Base-by-base conservation (phyloP, 2,329 filamentous ascomycete genomes). In the Fusarium vanettenii region DNA sequence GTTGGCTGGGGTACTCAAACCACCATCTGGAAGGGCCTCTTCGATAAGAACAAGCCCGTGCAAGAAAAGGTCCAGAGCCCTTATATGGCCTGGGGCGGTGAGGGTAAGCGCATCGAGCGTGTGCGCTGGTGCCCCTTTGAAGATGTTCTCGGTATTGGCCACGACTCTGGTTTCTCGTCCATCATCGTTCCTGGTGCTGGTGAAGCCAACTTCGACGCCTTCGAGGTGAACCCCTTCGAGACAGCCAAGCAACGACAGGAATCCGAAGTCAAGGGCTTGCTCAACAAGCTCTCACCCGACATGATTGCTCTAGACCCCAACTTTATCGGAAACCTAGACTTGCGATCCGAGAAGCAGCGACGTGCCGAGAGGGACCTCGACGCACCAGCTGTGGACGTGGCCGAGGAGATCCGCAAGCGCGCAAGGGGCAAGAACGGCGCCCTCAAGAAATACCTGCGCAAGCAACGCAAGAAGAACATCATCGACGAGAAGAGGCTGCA, bases 301-400 rank as follows among this genome's bases (percentile, higher is more conserved):
- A 99, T 98, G 95, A 99, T 99, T 73, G 94, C 95, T 2, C 87
- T 99, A 25, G 93, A 99, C 81, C 96, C 97, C 76, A 93, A 97
- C 83, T 97, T 95, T 81, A 91, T 99, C 78, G 97, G 97, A 65
- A 94, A 92, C 76, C 88, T 99, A 35, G 95, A 99, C 81, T 87
- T 95, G 67, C 90, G 94, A 60, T 94, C 93, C 39, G 91, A 95
- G 70, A 89, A 94, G 85, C 92, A 97, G 86, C 89, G 92, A 59
- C 89, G 91, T 79, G 91, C 91, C 29, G 95, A 97, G 79, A 92
- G 90, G 80, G 93, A 97, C 80, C 88, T 97, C 45, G 96, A 98
- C 77, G 88, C 90, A 10, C 73, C 73, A 2, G 92, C 92, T 2
- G 83, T 85, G 41, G 87, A 89, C 76, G 80, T 90, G 14, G 88